These are phyloP conservation scores for Inga oerstediana DNA, from an alignment of 306 rosid species.

Conservation along the genomic window DNA sequence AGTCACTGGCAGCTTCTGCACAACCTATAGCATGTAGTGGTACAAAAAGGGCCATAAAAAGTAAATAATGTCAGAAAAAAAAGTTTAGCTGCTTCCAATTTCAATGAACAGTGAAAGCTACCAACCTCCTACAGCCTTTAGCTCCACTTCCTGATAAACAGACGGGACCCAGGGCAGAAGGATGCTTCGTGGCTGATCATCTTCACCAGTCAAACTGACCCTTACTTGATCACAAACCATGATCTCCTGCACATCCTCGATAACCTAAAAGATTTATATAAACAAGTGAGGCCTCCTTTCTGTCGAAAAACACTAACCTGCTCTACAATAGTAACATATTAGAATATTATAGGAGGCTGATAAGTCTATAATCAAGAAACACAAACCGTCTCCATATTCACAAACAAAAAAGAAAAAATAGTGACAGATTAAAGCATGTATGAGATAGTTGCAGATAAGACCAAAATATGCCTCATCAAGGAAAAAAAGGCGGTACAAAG, in stretches of 20 bases:
- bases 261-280: conserved; percentile 47
- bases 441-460: conserved; percentile 9
- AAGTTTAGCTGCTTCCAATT: conserved; percentile 31
- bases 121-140: conserved; percentile 84
- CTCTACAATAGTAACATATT: neutral
- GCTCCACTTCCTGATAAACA: conserved; percentile 83
- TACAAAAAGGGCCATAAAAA: conserved; percentile 26
- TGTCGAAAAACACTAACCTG: conserved; percentile 29
- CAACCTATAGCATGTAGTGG: conserved; percentile 61
- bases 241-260: conserved; percentile 71
- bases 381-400: conserved; percentile 11
- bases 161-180: conserved; percentile 84
- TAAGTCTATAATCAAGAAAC: neutral
- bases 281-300: conserved; percentile 47
- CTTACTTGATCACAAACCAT: conserved; percentile 74
- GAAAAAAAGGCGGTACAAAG: neutral
- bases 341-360: neutral
- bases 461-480: conserved; percentile 19
- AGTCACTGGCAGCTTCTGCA: conserved; percentile 71
- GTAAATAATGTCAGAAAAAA: conserved; percentile 29
- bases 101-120: conserved; percentile 40
- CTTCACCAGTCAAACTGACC: conserved; percentile 55
- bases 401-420: conserved; percentile 1
- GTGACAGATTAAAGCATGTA: neutral
- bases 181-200: conserved; percentile 43